Base-by-base conservation (phyloP, 2,329 filamentous ascomycete species). In the Alternaria atra region DNA sequence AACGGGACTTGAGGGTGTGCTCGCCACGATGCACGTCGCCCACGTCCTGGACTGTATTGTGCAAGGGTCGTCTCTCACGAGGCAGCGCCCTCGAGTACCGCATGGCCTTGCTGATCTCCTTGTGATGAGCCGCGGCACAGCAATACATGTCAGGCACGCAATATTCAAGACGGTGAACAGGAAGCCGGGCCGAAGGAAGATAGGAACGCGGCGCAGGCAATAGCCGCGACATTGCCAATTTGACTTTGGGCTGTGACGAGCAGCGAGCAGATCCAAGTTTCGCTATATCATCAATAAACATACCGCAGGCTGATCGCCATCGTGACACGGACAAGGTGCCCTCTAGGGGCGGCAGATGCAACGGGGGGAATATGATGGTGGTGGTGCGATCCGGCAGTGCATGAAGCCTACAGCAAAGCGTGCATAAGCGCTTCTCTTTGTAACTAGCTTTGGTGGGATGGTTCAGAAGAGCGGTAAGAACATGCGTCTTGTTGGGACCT, bases 401-500 rank as follows among this genome's bases (percentile, higher is more conserved):
- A 75, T 66, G 58, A 61, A 55, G 65, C 52, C 71, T 66, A 72
- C 67, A 73, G 71, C 68, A 67, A 66, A 69, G 63, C 69, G 62
- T 77, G 75, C 75, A 76, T 78, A 77, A 78, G 76, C 75, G 76
- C 73, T 53, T 65, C 51, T 20, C 66, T 68, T 63, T 67, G 63
- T 67, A 64, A 57, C 70, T 68, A 60, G 48, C 60, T 66, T 58
- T 57, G 59, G 52, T 60, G 61, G 30, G 65, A 71, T 74, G 73
- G 74, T 77, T 76, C 75, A 76, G 71, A 77, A 78, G 69, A 76
- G 76, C 76, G 76, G 76, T 79, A 76, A 75, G 69, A 60, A 56
- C 67, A 55, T 74, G 72, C 72, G 61, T 71, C 67, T 73, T 75
- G 73, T 76, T 76, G 73, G 66, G 73, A 72, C 52, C 5, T 50